Evolutionary conservation across 257 asterid species (phyloP), one percentile per base, ranked within the genome.

Genomic region (Penstemon davidsonii): DNA sequence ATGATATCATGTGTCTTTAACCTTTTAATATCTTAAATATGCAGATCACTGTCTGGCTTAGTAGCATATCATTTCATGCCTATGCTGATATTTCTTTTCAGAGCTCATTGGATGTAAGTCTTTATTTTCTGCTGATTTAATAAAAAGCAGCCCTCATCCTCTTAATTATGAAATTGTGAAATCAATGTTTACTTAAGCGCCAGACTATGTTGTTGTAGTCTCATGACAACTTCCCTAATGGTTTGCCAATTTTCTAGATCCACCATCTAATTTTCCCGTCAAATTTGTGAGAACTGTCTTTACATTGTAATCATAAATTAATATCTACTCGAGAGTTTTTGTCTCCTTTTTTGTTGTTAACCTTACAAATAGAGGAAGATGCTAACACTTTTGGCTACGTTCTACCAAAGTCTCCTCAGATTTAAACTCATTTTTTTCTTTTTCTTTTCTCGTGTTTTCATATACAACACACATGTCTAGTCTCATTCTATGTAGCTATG

Each of bases 41-140:
- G 89, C 96, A 94, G 95, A 81, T 94, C 66, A 84, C 82, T 18
- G 71, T 91, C 61, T 94, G 96, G 99, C 77, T 94, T 64, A 94
- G 95, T 86, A 81, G 90, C 77, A 72, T 88, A 72, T 83, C 97
- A 33, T 86, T 91, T 72, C 96, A 81, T 78, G 89, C 96, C 10
- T 82, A 84, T 79, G 96, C 96, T 73, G 97, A 88, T 83, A 84
- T 91, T 72, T 80, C 88, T 66, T 94, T 82, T 67, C 85, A 80
- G 77, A 88, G 95, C 73, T 71, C 80, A 62, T 81, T 88, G 18
- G 95, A 91, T 88, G 99, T 91, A 81, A 88, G 99, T 76, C 40
- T 79, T 63, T 51, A 42, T 66, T 39, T 66, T 68, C 68, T 13
- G 52, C 38, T 71, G 6, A n/a, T 61, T 62, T 63, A 15, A 52